These are phyloP conservation scores for Mitragyna speciosa DNA, from an alignment of 257 asterid genomes.

Conservation along the genomic window DNA sequence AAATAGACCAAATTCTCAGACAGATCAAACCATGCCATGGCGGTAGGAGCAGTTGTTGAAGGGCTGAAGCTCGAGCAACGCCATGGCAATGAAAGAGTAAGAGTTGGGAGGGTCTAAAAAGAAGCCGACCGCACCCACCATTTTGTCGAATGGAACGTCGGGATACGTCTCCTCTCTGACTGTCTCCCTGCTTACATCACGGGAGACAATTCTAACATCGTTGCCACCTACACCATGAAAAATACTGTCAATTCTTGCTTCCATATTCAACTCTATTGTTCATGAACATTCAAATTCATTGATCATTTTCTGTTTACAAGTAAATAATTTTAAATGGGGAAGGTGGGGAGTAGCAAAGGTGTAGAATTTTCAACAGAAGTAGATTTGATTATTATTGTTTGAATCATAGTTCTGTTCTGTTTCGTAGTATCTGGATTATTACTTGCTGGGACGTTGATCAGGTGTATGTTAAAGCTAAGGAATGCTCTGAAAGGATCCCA, in stretches of 20 bases:
- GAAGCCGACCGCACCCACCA: conserved; percentile 55
- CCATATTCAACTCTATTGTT: too few species aligned
- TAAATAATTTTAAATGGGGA: too few species aligned
- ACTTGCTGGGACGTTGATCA: conserved; percentile 30
- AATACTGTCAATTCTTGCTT: conserved; percentile 55
- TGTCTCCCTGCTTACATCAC: conserved; percentile 68
- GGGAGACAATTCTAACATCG: conserved; percentile 69
- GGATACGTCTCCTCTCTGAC: conserved; percentile 85
- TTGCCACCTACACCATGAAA: conserved; percentile 96
- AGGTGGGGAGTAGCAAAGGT: too few species aligned
- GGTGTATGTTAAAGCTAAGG: conserved; percentile 97
- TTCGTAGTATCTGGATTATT: too few species aligned
- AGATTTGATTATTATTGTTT: too few species aligned
- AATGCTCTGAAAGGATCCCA: conserved; percentile 59
- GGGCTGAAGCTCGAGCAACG: conserved; percentile 70
- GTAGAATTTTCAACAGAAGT: too few species aligned
- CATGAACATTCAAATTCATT: too few species aligned
- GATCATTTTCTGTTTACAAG: too few species aligned
- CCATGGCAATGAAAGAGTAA: conserved; percentile 86
- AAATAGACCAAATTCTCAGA: too few species aligned
- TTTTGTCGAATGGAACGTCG: conserved; percentile 84
- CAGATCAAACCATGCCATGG: conserved; percentile 1
- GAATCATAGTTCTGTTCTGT: too few species aligned
- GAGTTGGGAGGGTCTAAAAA: conserved; percentile 84
- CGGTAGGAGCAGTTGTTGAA: conserved; percentile 16